These are phyloP conservation scores for Pseudocercospora macadamiae DNA, from an alignment of 2,329 filamentous ascomycete genomes.

Conservation along the genomic window DNA sequence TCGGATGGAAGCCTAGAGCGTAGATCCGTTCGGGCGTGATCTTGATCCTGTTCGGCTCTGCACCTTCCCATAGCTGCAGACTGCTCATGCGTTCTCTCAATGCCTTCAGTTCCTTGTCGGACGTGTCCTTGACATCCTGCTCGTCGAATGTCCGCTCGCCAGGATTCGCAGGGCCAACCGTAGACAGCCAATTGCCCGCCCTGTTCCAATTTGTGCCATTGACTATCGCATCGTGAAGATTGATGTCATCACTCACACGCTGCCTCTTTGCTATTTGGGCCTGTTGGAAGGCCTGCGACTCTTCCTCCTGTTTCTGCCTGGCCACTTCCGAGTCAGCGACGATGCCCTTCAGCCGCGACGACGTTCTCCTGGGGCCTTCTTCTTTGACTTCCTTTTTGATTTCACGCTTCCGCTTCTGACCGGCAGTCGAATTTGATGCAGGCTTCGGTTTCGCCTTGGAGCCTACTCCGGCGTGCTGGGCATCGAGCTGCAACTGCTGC, in stretches of 20 bases:
- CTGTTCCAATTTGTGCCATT: slow-evolving; percentile 73
- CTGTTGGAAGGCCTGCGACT: slow-evolving; percentile 59
- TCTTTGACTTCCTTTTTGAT: slow-evolving; percentile 61
- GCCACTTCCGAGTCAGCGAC: slow-evolving; percentile 68
- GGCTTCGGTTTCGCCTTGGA: slow-evolving; percentile 55
- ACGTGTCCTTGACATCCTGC: slow-evolving; percentile 79
- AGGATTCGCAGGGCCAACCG: slow-evolving; percentile 74
- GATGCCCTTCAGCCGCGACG: slow-evolving; percentile 64
- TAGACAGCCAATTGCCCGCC: slow-evolving; percentile 66
- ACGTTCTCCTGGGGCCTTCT: slow-evolving; percentile 59
- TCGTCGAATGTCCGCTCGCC: slow-evolving; percentile 83
- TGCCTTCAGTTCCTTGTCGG: slow-evolving; percentile 72
- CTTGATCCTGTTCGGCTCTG: slow-evolving; percentile 84
- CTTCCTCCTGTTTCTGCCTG: slow-evolving; percentile 69
- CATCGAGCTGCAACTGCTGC: slow-evolving; percentile 71
- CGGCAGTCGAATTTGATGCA: slow-evolving; percentile 47
- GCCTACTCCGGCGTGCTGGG: slow-evolving; percentile 70
- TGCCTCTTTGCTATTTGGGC: slow-evolving; percentile 62
- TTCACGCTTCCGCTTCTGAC: slow-evolving; percentile 45
- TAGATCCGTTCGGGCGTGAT: slow-evolving; percentile 88
- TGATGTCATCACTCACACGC: slow-evolving; percentile 68
- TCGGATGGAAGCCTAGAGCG: slow-evolving; percentile 85
- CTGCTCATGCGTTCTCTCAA: slow-evolving; percentile 76
- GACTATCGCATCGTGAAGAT: slow-evolving; percentile 75
- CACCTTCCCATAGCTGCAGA: slow-evolving; percentile 79